A percentile compares a stretch with the other conserved stretches of the same genome.
These are phyloP conservation scores for Tephrocybe sp. DNA, from an alignment of 768 basidiomycete species.

Conservation along the genomic window DNA sequence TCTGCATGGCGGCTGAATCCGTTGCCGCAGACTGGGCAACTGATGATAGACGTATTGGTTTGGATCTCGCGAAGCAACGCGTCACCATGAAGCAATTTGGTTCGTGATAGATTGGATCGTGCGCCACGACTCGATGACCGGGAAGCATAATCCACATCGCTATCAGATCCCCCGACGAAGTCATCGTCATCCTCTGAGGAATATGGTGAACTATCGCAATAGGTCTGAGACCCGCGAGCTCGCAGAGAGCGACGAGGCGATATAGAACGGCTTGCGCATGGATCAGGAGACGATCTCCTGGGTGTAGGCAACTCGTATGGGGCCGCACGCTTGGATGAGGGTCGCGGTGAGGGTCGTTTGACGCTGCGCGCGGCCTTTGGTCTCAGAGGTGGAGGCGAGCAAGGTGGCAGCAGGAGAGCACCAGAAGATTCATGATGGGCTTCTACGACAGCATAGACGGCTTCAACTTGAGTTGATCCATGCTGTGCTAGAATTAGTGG, in stretches of 20 bases:
- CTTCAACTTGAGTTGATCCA: too few species aligned
- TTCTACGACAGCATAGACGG: too few species aligned
- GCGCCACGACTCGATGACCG: not conserved
- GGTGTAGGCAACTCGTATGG: conserved; percentile 3
- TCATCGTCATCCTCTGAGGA: conserved; percentile 4
- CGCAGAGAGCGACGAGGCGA: conserved; percentile 4
- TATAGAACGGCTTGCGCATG: not conserved
- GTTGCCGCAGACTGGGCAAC: conserved; percentile 5
- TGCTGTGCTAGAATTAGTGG: too few species aligned
- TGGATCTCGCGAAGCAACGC: conserved; percentile 4
- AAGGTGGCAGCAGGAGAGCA: not conserved
- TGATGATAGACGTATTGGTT: conserved; percentile 1
- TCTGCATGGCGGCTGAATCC: conserved; percentile 11
- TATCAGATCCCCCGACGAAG: not conserved
- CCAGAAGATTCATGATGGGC: too few species aligned
- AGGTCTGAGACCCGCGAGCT: not conserved
- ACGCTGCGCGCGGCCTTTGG: not conserved
- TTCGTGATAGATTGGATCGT: not conserved
- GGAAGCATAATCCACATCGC: not conserved
- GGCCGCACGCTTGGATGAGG: not conserved
- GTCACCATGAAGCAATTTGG: not conserved
- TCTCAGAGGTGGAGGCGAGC: not conserved
- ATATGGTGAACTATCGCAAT: not conserved
- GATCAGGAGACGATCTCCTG: not conserved
- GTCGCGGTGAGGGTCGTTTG: conserved; percentile 1